phyloP scores from a whole-genome alignment of 805 yeast species.

The Nakazawaea molendinolei region DNA sequence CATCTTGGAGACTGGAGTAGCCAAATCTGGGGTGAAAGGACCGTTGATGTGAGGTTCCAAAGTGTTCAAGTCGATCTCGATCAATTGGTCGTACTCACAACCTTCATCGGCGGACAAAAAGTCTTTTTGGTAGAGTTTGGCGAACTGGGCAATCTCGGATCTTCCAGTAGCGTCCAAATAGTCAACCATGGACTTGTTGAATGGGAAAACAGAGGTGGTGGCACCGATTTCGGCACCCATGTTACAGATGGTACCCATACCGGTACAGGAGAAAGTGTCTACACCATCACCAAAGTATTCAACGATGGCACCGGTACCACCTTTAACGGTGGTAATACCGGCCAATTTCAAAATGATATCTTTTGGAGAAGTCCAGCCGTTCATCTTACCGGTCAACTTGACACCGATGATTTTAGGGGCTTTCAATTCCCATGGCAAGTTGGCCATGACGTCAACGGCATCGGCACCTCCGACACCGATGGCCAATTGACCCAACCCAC shows the following conservation, averaged over 20 bases:
- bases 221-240: slow-evolving; percentile 99
- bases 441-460: slow-evolving; percentile 96
- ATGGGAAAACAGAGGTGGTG: slow-evolving; percentile 96
- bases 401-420: slow-evolving; percentile 96
- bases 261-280: slow-evolving; percentile 82
- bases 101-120: slow-evolving; percentile 81
- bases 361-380: slow-evolving; percentile 96
- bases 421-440: slow-evolving; percentile 97
- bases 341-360: slow-evolving; percentile 92
- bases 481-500: slow-evolving; percentile 97
- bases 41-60: slow-evolving; percentile 96
- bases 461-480: slow-evolving; percentile 99
- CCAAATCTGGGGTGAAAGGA: slow-evolving; percentile 96
- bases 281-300: slow-evolving; percentile 98
- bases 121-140: slow-evolving; percentile 37
- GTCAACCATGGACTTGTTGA: slow-evolving; percentile 40
- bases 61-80: slow-evolving; percentile 80
- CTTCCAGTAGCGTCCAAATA: slow-evolving; percentile 83
- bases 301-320: slow-evolving; percentile 95
- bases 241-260: slow-evolving; percentile 99
- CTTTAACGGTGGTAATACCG: slow-evolving; percentile 89
- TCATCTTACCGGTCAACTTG: slow-evolving; percentile 79
- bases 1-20: slow-evolving; percentile 85
- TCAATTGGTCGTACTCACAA: slow-evolving; percentile 85
- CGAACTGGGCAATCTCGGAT: slow-evolving; percentile 75